Evolutionary conservation across 176 grass and related monocot species (phyloP).

Genomic region (Aegilops speltoides): DNA sequence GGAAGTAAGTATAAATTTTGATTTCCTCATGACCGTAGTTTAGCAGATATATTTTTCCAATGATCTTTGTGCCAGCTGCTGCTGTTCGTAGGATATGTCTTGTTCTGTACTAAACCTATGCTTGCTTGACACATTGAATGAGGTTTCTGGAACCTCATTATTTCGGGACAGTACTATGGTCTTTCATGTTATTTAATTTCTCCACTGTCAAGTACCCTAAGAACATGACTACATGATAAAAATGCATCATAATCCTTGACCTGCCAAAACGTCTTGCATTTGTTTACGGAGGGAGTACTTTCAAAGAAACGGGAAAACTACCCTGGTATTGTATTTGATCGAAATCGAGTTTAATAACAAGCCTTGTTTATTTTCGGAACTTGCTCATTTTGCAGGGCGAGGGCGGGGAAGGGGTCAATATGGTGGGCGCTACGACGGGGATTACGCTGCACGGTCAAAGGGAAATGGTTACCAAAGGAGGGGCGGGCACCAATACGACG

Average conservation of each 20-base stretch:
- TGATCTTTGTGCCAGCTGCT: neutral
- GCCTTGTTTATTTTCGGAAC: neutral
- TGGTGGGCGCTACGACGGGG: conserved; percentile 34
- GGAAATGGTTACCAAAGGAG: conserved; percentile 39
- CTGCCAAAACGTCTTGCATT: no score
- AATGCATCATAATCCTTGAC: neutral
- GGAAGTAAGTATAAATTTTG: conserved; percentile 60
- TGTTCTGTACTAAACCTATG: neutral
- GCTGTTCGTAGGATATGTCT: neutral
- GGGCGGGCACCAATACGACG: conserved; percentile 41
- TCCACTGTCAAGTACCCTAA: neutral
- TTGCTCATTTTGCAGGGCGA: conserved; percentile 27
- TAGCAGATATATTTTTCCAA: neutral
- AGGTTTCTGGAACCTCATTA: neutral
- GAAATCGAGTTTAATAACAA: neutral
- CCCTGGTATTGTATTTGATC: neutral
- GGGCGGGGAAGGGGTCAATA: conserved; percentile 46
- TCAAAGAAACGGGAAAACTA: neutral
- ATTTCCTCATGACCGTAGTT: neutral
- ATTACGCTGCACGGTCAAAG: conserved; percentile 40
- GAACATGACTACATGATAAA: neutral
- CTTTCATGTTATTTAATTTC: conserved; percentile 3
- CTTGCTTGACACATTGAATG: neutral
- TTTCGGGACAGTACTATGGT: neutral
- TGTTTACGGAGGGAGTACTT: neutral